phyloP scores from a whole-genome alignment of 768 basidiomycete species.

The Solioccasus polychromus region DNA sequence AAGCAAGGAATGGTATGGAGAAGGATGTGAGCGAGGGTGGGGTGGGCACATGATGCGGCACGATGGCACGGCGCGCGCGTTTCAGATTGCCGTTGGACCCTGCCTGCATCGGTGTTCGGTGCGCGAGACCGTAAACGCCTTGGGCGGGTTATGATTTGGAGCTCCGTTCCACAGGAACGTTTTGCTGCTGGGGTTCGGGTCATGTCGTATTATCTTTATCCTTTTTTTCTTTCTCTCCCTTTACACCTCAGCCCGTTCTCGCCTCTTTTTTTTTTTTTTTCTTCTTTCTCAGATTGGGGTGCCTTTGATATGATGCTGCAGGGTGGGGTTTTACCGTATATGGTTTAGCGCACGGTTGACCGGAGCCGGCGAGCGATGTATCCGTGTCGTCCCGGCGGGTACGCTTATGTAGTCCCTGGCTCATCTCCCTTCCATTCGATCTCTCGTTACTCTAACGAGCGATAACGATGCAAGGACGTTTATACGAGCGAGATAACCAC shows the following conservation, averaged over 20 bases:
- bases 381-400: too few relatives aligned
- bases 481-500: too few relatives aligned
- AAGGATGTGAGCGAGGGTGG: neutral
- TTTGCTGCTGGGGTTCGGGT: neutral
- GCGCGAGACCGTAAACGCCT: neutral
- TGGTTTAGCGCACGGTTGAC: neutral
- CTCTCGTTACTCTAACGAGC: too few relatives aligned
- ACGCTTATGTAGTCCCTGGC: too few relatives aligned
- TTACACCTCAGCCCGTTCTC: neutral
- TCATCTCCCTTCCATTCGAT: too few relatives aligned
- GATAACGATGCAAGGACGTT: too few relatives aligned
- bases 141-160: too few relatives aligned
- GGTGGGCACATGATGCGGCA: too few relatives aligned
- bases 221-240: neutral
- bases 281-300: neutral
- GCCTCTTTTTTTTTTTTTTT: neutral
- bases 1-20: too few relatives aligned
- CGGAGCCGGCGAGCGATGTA: constrained; percentile 3
- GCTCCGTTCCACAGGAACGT: neutral
- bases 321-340: neutral
- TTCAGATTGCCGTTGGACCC: too few relatives aligned
- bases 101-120: too few relatives aligned
- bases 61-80: too few relatives aligned
- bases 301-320: neutral
- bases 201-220: neutral